Conservation (phyloP, 139 green algal genomes). For the Tetradesmus obliquus region DNA sequence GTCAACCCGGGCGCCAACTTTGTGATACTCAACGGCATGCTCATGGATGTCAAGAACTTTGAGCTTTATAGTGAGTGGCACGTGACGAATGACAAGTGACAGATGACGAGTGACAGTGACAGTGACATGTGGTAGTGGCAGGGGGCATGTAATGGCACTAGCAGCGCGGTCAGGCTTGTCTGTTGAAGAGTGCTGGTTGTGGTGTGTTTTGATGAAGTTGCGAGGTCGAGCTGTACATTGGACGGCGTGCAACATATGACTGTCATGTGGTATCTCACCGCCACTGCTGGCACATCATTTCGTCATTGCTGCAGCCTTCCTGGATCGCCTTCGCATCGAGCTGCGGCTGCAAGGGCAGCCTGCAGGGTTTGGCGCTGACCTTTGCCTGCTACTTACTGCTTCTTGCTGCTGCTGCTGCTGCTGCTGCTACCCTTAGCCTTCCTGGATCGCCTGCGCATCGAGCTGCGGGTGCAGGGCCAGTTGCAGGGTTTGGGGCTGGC, state of each 20-base stretch:
- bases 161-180: neutral
- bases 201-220: too few species aligned
- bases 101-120: too few species aligned
- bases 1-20: slow-evolving; percentile 67
- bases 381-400: neutral
- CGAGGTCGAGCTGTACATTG: too few species aligned
- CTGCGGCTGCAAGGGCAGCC: slow-evolving; percentile 60
- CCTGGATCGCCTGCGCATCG: slow-evolving; percentile 67
- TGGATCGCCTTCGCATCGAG: slow-evolving; percentile 71
- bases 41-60: slow-evolving; percentile 69
- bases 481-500: slow-evolving; percentile 61
- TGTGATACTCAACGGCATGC: slow-evolving; percentile 85
- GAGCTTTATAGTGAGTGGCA: slow-evolving; percentile 67
- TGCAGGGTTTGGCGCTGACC: slow-evolving; percentile 46
- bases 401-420: neutral
- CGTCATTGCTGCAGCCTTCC: neutral
- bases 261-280: too few species aligned
- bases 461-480: slow-evolving; percentile 66
- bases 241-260: too few species aligned
- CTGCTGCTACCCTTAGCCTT: neutral
- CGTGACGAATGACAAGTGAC: neutral
- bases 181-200: neutral
- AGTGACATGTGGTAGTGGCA: too few species aligned
- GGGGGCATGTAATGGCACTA: neutral
- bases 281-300: too few species aligned